Conservation (phyloP, 352 stramenopile species). For the Pythium dissimile region DNA sequence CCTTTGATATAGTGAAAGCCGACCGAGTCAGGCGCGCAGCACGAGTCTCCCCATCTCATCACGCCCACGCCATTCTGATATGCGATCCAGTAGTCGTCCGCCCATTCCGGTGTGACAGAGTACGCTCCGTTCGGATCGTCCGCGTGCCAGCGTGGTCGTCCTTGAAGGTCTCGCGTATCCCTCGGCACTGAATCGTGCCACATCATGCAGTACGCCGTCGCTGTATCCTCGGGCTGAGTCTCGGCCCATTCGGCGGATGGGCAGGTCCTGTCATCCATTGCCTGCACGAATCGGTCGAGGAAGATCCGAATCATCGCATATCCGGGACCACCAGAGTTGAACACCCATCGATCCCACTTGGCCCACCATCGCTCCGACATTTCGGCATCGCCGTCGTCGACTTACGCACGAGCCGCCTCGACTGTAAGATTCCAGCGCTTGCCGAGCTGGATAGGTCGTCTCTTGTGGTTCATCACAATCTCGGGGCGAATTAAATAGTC, state of each 20-base stretch:
- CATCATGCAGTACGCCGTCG: constrained; percentile 85
- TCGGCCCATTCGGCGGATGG: constrained; percentile 54
- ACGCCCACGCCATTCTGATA: constrained; percentile 73
- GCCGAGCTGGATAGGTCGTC: constrained; percentile 71
- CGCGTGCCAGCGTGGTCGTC: constrained; percentile 69
- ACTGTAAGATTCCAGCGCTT: constrained; percentile 74
- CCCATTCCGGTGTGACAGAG: constrained; percentile 41
- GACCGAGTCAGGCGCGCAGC: constrained; percentile 61
- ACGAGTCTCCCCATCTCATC: constrained; percentile 43
- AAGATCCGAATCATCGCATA: constrained; percentile 79
- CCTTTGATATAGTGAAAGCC: constrained; percentile 77
- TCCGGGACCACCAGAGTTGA: constrained; percentile 73
- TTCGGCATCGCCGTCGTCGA: constrained; percentile 76
- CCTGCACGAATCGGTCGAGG: constrained; percentile 62
- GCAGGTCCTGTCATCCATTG: constrained; percentile 47
- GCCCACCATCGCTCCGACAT: constrained; percentile 47
- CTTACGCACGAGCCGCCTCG: constrained; percentile 24
- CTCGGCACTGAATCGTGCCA: constrained; percentile 65
- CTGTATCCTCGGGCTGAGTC: constrained; percentile 71
- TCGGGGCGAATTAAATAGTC: constrained; percentile 56
- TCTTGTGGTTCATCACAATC: constrained; percentile 46
- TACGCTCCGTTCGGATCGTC: constrained; percentile 68
- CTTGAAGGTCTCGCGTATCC: constrained; percentile 61
- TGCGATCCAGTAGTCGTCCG: constrained; percentile 59
- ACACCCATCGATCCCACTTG: constrained; percentile 67